A percentile compares a stretch with the other conserved stretches of the same genome.
phyloP scores from a whole-genome alignment of 352 stramenopile species.

The Peronospora belbahrii region DNA sequence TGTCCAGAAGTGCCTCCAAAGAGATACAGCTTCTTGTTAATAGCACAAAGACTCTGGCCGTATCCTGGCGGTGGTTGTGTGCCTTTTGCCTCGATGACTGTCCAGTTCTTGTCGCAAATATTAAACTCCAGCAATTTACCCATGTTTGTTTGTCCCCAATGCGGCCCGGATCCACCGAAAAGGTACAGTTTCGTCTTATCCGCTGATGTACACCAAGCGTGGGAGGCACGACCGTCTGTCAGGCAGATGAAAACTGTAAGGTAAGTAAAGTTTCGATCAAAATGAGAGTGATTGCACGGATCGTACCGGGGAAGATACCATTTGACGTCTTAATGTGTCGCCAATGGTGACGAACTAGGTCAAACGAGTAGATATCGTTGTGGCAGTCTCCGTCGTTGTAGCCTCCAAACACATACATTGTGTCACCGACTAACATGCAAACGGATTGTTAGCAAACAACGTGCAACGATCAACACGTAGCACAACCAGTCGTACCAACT shows the following conservation, averaged over 20 bases:
- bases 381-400: slow-evolving; percentile 85
- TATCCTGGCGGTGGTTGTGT: slow-evolving; percentile 64
- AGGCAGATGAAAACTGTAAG: not conserved
- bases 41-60: slow-evolving; percentile 65
- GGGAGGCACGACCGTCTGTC: slow-evolving; percentile 59
- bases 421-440: slow-evolving; percentile 36
- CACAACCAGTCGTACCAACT: slow-evolving; percentile 35
- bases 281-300: not conserved
- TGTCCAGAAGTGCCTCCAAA: slow-evolving; percentile 76
- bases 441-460: not conserved
- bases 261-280: slow-evolving; percentile 1
- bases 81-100: slow-evolving; percentile 60
- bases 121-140: slow-evolving; percentile 76
- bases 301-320: slow-evolving; percentile 56
- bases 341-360: slow-evolving; percentile 75
- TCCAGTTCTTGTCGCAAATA: slow-evolving; percentile 75
- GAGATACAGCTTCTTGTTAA: slow-evolving; percentile 76
- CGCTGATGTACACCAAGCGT: slow-evolving; percentile 65
- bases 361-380: slow-evolving; percentile 80
- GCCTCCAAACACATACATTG: slow-evolving; percentile 79
- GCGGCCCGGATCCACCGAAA: slow-evolving; percentile 65
- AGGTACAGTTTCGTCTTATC: slow-evolving; percentile 75
- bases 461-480: not conserved
- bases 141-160: slow-evolving; percentile 85
- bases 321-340: slow-evolving; percentile 65